These are phyloP conservation scores for Globisporangium mamillatum DNA, from an alignment of 352 stramenopile genomes.

Conservation along the genomic window DNA sequence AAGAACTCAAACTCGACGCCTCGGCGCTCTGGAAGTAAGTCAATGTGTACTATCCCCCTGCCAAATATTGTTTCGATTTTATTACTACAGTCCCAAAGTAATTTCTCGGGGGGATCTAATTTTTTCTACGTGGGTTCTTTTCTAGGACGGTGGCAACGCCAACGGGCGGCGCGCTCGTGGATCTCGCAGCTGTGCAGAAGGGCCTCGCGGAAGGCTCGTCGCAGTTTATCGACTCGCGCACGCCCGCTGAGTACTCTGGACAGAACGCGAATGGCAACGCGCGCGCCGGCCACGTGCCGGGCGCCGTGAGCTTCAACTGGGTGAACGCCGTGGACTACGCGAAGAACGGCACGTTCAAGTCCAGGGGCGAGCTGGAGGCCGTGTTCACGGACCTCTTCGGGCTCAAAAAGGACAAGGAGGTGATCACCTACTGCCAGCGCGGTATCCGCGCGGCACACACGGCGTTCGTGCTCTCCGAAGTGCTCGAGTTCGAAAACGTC, in stretches of 20 bases:
- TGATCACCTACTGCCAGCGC: conserved; percentile 77
- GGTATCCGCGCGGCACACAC: conserved; percentile 66
- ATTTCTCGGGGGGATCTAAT: neutral
- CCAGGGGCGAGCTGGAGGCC: conserved; percentile 47
- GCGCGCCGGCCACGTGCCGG: conserved; percentile 55
- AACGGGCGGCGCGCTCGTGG: conserved; percentile 22
- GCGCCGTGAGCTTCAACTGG: conserved; percentile 78
- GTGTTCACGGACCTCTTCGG: conserved; percentile 35
- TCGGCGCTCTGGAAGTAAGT: conserved; percentile 16
- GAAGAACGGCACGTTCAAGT: conserved; percentile 58
- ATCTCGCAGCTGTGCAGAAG: conserved; percentile 29
- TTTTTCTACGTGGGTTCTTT: neutral
- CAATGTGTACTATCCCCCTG: neutral
- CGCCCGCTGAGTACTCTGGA: conserved; percentile 35
- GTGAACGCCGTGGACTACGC: conserved; percentile 46
- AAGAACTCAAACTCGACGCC: neutral
- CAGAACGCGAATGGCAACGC: conserved; percentile 35
- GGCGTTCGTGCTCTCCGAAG: conserved; percentile 66
- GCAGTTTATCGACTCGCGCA: conserved; percentile 42
- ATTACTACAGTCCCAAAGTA: neutral
- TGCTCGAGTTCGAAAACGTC: conserved; percentile 47
- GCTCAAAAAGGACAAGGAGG: conserved; percentile 34
- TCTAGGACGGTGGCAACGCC: neutral
- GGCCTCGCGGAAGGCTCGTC: conserved; percentile 20
- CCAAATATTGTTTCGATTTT: neutral